Evolutionary conservation across 108 stramenopile genomes (phyloP), one percentile per base, ranked within the genome.

Genomic region (Cyclotella cryptica): DNA sequence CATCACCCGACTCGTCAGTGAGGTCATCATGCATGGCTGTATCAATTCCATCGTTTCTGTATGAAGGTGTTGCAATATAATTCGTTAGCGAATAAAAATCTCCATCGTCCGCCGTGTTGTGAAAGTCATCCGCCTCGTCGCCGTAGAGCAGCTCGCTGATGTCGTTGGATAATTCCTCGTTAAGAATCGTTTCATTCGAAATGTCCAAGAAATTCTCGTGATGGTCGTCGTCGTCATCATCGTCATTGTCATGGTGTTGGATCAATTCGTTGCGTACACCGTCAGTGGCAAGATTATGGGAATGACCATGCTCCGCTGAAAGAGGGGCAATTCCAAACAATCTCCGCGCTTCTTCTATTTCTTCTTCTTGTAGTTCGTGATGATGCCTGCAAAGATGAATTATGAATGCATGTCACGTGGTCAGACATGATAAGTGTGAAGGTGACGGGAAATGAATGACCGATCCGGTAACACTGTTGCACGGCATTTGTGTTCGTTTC

Each of bases 91-190:
- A n/a, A n/a, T n/a, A n/a, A n/a, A 64, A 43, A 43, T 44, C 62
- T 10, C 43, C 62, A 64, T 64, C 62, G 19, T 64, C 62, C 8
- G 41, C 62, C 15, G 11, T 45, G 44, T 59, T 18, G 58, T 9
- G 3, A 59, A n/a, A n/a, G n/a, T 59, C 18, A 18, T 59, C 3
- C 28, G 27, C 9, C 27, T 59, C 58, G 58, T 59, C 58, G 27
- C 8, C 22, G 27, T 59, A 59, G 27, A 59, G 58, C 28, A 59
- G 8, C 28, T 29, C 27, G 7, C 28, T 29, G 8, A 59, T 59
- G 17, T 59, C 58, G 27, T 29, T 26, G 8, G 22, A 26, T 17
- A 59, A 59, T 29, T 59, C 27, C n/a, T n/a, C n/a, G n/a, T n/a
- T n/a, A n/a, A n/a, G n/a, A n/a, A n/a, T n/a, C n/a, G n/a, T n/a